Evolutionary conservation across 192 early-diverging fungal species (phyloP).

Genomic region (Thamnidium elegans): DNA sequence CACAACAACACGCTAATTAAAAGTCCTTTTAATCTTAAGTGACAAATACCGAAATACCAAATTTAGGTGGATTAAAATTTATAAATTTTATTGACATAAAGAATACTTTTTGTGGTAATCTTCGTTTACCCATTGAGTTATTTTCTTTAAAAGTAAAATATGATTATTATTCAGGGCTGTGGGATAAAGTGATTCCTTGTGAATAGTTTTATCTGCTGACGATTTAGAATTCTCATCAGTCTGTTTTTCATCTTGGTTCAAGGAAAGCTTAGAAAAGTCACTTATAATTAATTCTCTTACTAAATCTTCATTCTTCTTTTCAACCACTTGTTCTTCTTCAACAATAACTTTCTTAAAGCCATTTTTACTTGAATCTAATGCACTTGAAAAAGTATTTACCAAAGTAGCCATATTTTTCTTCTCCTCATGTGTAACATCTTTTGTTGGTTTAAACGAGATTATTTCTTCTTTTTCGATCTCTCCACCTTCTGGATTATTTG

Average conservation of each 20-base stretch:
- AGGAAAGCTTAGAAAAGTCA: slow-evolving; percentile 7
- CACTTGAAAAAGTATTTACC: not conserved
- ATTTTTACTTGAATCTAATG: no score
- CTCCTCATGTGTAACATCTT: not conserved
- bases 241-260: not conserved
- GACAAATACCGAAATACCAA: slow-evolving; percentile 5
- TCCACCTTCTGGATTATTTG: not conserved
- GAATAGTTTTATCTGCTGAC: not conserved
- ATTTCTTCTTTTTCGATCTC: not conserved
- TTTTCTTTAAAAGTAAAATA: slow-evolving; percentile 9
- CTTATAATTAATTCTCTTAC: slow-evolving; percentile 1
- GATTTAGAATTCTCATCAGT: not conserved
- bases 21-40: not conserved
- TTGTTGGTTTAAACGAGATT: not conserved
- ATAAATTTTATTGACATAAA: no score
- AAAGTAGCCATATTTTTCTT: slow-evolving; percentile 7
- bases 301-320: not conserved
- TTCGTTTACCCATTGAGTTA: slow-evolving; percentile 12
- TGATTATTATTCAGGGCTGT: not conserved
- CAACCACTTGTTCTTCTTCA: no score
- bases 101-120: not conserved
- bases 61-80: not conserved
- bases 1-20: no score
- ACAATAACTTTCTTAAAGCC: no score
- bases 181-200: slow-evolving; percentile 8